Evolutionary conservation across 2,329 filamentous ascomycete genomes (phyloP), one percentile per base, ranked within the genome.

Genomic region (Colletotrichum aenigma): DNA sequence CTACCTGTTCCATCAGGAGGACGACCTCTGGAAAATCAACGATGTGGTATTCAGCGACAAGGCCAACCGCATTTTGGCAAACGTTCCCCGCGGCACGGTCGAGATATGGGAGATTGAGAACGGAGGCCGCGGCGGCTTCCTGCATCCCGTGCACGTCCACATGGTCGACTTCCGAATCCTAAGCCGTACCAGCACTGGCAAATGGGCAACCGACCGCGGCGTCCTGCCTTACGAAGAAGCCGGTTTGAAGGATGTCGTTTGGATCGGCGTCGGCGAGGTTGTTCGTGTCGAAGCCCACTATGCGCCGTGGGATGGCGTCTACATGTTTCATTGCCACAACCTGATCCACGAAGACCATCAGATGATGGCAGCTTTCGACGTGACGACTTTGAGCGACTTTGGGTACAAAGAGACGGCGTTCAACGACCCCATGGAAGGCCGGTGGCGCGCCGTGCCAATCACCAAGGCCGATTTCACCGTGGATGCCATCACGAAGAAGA

Each of bases 171-270:
- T 92, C 81, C 87, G 88, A 71, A 84, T 92, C 52, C 78, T 91
- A 16, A 84, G 83, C 5, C 88, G 90, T 26, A 86, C 79, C 1
- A 87, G 58, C 30, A 62, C 30, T 10, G 21, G 58, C 30, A 32
- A 62, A 15, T 36, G 58, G 58, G n/a, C 88, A 4, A 86, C 86
- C 10, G 36, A 52, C 8, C 83, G 86, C 3, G 79, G 78, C 8
- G 86, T 91, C 4, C 78, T 85, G 76, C 85, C 88, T 0, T 92
- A 92, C 77, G 91, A 92, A 81, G 82, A 84, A 4, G 87, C 85
- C 1, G 90, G 88, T 0, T 85, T 91, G 30, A 92, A 92, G 80
- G 90, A 92, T 78, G 88, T 91, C 1, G 89, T 91, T 4, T 89
- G 89, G 85, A 84, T 92, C 1, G 88, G 86, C 5, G 82, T 81